Base-by-base conservation (phyloP, 2,329 filamentous ascomycete genomes). In the Corinectria fuckeliana region DNA sequence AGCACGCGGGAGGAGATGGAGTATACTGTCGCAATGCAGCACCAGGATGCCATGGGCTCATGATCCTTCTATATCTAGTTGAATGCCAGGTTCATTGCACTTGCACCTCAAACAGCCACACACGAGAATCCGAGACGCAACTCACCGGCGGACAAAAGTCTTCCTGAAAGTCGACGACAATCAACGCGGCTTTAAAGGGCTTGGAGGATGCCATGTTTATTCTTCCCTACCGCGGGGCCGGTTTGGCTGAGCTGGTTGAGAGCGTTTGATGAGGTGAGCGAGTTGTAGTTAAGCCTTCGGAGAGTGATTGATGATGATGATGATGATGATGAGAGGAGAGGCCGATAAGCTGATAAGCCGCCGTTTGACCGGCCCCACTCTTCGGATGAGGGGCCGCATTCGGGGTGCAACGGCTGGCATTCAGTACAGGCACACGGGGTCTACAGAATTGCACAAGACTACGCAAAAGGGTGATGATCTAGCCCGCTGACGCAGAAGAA, bases 101-200 rank as follows among this genome's bases (percentile, higher is more conserved):
- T 28, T 28, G 42, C 42, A 45, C 6, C 25, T 4, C 25, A 16
- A n/a, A 3, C n/a, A 11, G 20, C 25, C 36, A 26, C 32, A 11
- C 38, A 26, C 26, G 20, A 36, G 45, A 30, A 42, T 36, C 18
- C 14, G 39, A 42, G 34, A 26, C n/a, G 34, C 20, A 36, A 79
- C 88, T 79, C 78, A 95, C 92, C 11, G 93, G 93, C 59, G 91
- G 91, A 75, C 92, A 96, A 76, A 97, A 98, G 79, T 98, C 94
- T 76, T 97, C 90, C 77, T 98, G 95, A 72, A 96, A 83, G 76
- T 97, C 93, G 52, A 97, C 89, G 10, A 97, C 84, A 47, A 97
- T 77, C 21, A 87, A 77, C 2, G 84, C 84, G 3, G 85, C 81
- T 49, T 71, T 78, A 60, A 83, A 84, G 4, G 60, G 14, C 4